These are phyloP conservation scores for Xylaria curta DNA, from an alignment of 495 filamentous ascomycete genomes.

Conservation along the genomic window DNA sequence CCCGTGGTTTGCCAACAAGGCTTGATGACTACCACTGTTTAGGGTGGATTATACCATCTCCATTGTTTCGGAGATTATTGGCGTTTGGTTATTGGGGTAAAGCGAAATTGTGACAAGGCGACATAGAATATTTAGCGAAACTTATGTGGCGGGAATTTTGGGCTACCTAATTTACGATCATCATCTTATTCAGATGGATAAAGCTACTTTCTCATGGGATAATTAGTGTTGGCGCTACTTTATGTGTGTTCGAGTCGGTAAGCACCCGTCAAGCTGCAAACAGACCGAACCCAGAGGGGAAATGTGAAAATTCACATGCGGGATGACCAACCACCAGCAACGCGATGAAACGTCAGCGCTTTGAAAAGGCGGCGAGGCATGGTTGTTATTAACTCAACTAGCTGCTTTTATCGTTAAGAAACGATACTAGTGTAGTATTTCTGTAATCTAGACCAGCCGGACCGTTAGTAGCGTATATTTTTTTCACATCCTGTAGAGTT, in stretches of 20 bases:
- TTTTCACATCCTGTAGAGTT: neutral
- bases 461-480: neutral
- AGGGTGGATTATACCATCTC: neutral
- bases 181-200: neutral
- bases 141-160: conserved; percentile 13
- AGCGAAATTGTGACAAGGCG: conserved; percentile 17
- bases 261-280: neutral
- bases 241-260: neutral
- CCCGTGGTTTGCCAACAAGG: conserved; percentile 60
- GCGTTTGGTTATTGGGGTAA: conserved; percentile 21
- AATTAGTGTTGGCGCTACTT: neutral
- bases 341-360: neutral
- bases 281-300: too few relatives aligned
- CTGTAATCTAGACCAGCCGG: conserved; percentile 1
- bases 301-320: neutral
- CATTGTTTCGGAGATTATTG: conserved; percentile 4
- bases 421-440: neutral
- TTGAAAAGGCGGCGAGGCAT: neutral
- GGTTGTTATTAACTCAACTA: neutral
- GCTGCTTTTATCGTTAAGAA: neutral
- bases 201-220: neutral
- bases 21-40: conserved; percentile 18
- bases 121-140: conserved; percentile 20
- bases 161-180: conserved; percentile 16
- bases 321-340: neutral